A percentile compares a stretch with the other conserved stretches of the same genome.
Evolutionary conservation across 257 asterid genomes (phyloP).

Genomic region (Orobanche coerulescens): DNA sequence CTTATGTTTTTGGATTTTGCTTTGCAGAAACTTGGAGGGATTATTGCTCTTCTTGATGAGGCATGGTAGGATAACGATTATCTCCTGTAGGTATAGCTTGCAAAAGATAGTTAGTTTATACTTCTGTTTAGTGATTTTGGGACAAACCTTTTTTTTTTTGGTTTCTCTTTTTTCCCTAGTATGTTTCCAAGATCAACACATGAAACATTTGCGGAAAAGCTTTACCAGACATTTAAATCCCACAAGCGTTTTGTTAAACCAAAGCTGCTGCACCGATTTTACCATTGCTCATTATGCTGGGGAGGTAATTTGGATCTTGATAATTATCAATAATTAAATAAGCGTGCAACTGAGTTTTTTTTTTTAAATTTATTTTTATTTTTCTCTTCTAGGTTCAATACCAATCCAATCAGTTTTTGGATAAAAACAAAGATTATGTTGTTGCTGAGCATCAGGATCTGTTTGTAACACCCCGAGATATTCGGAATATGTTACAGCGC

Average conservation of each 20-base stretch:
- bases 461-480: too few species aligned
- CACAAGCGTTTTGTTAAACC: constrained; percentile 83
- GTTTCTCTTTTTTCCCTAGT: constrained; percentile 32
- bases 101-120: constrained; percentile 16
- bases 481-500: too few species aligned
- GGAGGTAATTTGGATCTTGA: constrained; percentile 50
- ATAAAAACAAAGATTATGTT: constrained; percentile 86
- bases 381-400: constrained; percentile 58
- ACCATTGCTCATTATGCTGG: constrained; percentile 87
- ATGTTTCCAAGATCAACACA: constrained; percentile 95
- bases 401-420: constrained; percentile 82
- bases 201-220: constrained; percentile 89
- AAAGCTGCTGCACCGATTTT: constrained; percentile 71
- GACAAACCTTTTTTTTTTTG: constrained; percentile 23
- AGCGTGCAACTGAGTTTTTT: background rate
- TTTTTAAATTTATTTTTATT: constrained; percentile 3
- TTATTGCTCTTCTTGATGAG: constrained; percentile 89
- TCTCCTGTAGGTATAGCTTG: constrained; percentile 31
- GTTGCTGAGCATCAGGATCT: constrained; percentile 91
- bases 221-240: constrained; percentile 78
- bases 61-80: constrained; percentile 63
- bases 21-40: constrained; percentile 98
- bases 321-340: constrained; percentile 3
- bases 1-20: constrained; percentile 23
- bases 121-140: constrained; percentile 4